Evolutionary conservation across 192 early-diverging fungal species (phyloP).

Genomic region (Jimgerdemannia flammicorona): DNA sequence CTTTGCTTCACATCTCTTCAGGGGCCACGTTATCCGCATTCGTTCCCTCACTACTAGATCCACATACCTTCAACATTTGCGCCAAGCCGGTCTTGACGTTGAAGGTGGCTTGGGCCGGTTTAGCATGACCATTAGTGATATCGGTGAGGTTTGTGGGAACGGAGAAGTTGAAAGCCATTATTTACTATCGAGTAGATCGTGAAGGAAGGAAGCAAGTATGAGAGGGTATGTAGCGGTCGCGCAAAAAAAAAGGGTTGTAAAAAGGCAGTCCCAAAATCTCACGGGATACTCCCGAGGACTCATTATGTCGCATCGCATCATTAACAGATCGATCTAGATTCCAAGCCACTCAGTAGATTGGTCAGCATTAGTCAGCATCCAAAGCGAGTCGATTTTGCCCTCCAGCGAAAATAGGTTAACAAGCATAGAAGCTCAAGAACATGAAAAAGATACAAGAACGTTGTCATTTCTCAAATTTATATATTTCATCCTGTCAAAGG

Average conservation of each 20-base stretch:
- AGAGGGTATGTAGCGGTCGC: slow-evolving; percentile 9
- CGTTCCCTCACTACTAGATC: not conserved
- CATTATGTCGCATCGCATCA: too few relatives aligned
- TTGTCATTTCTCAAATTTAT: too few relatives aligned
- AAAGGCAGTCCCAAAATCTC: too few relatives aligned
- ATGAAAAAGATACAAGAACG: too few relatives aligned
- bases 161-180: slow-evolving; percentile 34
- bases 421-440: too few relatives aligned
- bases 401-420: too few relatives aligned
- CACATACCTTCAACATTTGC: slow-evolving; percentile 91
- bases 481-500: too few relatives aligned
- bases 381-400: too few relatives aligned
- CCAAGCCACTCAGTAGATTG: too few relatives aligned
- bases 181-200: not conserved
- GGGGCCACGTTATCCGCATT: not conserved
- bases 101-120: slow-evolving; percentile 51
- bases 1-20: not conserved
- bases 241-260: not conserved
- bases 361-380: too few relatives aligned
- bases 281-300: too few relatives aligned
- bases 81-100: slow-evolving; percentile 94
- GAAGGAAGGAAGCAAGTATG: slow-evolving; percentile 1
- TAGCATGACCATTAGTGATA: slow-evolving; percentile 25
- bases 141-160: slow-evolving; percentile 44
- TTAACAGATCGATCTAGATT: too few relatives aligned